Evolutionary conservation across 1,139 yeast genomes (phyloP).

Genomic region (Debaryomyces udenii): DNA sequence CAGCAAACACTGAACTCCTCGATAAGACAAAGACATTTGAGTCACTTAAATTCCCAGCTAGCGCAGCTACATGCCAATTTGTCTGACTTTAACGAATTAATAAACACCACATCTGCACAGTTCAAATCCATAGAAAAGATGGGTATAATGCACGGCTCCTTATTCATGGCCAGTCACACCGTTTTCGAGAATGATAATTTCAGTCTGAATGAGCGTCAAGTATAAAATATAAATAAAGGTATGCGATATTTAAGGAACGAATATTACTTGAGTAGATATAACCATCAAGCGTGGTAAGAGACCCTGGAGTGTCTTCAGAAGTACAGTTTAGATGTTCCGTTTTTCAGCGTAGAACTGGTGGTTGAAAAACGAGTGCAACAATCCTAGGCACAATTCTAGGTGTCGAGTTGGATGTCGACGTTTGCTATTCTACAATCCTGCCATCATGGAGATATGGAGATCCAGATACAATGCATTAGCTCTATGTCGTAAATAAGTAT

Average conservation of each 20-base stretch:
- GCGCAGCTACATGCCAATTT: slow-evolving; percentile 64
- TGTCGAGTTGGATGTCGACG: no score
- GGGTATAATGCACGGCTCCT: slow-evolving; percentile 63
- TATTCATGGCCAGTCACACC: slow-evolving; percentile 65
- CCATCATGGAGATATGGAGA: no score
- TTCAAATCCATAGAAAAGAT: slow-evolving; percentile 57
- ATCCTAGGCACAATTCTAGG: no score
- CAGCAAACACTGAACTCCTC: slow-evolving; percentile 11
- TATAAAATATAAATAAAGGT: background rate
- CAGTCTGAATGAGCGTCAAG: slow-evolving; percentile 8
- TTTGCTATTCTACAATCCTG: no score
- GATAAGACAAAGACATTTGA: slow-evolving; percentile 53
- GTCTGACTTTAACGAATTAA: slow-evolving; percentile 56
- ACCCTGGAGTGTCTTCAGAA: no score
- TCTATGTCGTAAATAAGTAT: background rate
- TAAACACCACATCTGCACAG: slow-evolving; percentile 58
- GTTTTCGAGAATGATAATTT: slow-evolving; percentile 58
- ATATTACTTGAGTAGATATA: no score
- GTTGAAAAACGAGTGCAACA: no score
- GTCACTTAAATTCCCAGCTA: slow-evolving; percentile 64
- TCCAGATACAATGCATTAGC: no score
- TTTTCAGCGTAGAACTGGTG: no score
- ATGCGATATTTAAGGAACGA: no score
- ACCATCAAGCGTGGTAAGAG: no score
- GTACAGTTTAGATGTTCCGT: no score